Base-by-base conservation (phyloP, 257 asterid genomes). In the Solanum bulbocastanum region DNA sequence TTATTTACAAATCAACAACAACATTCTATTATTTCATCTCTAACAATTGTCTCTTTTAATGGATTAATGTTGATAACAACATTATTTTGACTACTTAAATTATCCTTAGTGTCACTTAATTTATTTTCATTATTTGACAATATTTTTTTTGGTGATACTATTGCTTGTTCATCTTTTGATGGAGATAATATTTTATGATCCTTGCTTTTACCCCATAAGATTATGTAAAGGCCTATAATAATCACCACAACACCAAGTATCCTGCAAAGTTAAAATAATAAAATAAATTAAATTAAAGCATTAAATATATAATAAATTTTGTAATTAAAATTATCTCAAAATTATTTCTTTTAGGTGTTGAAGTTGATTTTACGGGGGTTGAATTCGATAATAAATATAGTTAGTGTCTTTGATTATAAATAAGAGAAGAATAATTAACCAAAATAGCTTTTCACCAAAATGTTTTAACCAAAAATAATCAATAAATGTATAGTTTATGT, bases 191-290 rank as follows among this genome's bases (percentile, higher is more conserved):
- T 12, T 66, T 32, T 65, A 25, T 93, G 90, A 88, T 97, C 99
- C 7, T 94, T 92, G 83, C 93, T 90, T 87, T 97, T 97, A 35
- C 98, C 96, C 98, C 98, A 97, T 9, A 97, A 93, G 15, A 97
- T 98, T 36, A 95, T 92, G 85, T 97, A 97, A 44, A 97, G 98
- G 32, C 98, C 98, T 6, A 92, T 35, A 65, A 97, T 95, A 5
- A 97, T 97, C 40, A 94, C 92, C 27, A 89, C 49, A 60, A 98
- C 99, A 33, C 99, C 99, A 56, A 95, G 74, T 83, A 96, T 86
- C 96, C 98, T 97, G 92, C 60, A 87, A 89, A 66, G 46, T 12
- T 0, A 23, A 62, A 10, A n/a, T n/a, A 52, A 49, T 12, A 1
- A 46, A 40, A 40, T 7, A 39, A 39, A 18, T 36, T 5, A 42